Evolutionary conservation across 441 rosid species (phyloP), one percentile per base, ranked within the genome.

Genomic region (Adansonia rubrostipa): DNA sequence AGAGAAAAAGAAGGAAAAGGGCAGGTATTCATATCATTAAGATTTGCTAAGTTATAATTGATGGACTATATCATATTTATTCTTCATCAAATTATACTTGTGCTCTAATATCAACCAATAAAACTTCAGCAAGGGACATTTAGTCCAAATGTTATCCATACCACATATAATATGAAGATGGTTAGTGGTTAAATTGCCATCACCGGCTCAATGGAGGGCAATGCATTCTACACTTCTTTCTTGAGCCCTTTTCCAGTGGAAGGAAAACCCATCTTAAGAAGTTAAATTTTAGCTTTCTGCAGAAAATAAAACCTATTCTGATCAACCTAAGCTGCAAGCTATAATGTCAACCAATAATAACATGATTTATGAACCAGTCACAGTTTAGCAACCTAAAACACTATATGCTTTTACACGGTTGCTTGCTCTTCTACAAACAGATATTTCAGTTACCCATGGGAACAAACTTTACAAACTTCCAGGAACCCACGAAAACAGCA

Each of bases 341-440:
- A 65, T 63, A 19, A 42, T 19, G n/a, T 66, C 5, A 65, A 1
- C 45, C 13, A 4, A 65, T 17, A 42, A 40, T 6, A 33, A 64
- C 40, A 36, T 64, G 47, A 64, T 64, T 64, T 36, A 65, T 66
- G 24, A 66, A 66, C 53, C 13, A 44, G 53, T 67, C 15, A 17
- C 11, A 66, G 24, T 67, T 67, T 19, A 44, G 53, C 54, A 67
- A 19, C 9, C 15, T 44, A 17, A 44, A 13, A 44, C 20, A 15
- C 33, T 44, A 67, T 67, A 44, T 67, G 71, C 53, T 48, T 66
- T 66, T 66, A 67, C n/a, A 2, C 1, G 15, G 45, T 9, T 19
- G 45, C 45, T 50, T 50, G 74, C 74, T 24, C 28, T 68, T 70
- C 74, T 70, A 60, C 44, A 70, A 24, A 24, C 22, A 70, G 11